phyloP scores from a whole-genome alignment of 768 basidiomycete genomes.

The Podaxis sp. region DNA sequence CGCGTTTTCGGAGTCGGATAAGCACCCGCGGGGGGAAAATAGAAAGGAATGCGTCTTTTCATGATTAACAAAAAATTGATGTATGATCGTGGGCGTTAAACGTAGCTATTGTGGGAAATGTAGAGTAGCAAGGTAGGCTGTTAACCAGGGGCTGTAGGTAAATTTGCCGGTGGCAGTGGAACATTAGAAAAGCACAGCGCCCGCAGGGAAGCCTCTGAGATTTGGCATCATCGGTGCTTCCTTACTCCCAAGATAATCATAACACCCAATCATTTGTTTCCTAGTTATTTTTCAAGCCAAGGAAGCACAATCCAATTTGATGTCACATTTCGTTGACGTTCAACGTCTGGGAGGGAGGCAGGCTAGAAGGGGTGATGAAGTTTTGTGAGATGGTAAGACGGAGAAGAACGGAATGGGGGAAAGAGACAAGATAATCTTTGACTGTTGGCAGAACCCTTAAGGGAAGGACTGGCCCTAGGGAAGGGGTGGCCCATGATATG shows the following conservation, averaged over 20 bases:
- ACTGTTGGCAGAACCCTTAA: not conserved
- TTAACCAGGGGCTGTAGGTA: not conserved
- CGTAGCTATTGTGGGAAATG: not conserved
- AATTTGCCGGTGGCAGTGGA: constrained; percentile 3
- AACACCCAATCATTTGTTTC: not conserved
- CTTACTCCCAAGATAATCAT: not conserved
- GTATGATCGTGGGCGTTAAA: not conserved
- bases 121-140: not conserved
- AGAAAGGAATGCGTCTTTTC: not conserved
- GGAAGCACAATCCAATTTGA: not conserved
- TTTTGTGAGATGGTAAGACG: not conserved
- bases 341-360: not conserved
- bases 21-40: too few species aligned
- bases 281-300: not conserved
- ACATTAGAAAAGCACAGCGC: constrained; percentile 7
- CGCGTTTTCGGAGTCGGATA: too few species aligned
- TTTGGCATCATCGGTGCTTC: not conserved
- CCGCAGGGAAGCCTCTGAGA: not conserved
- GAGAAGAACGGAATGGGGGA: not conserved
- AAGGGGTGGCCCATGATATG: not conserved
- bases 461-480: not conserved
- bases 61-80: not conserved
- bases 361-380: constrained; percentile 3
- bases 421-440: not conserved
- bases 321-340: constrained; percentile 2